Percentiles rank a stretch among this genome's conserved stretches.
Evolutionary conservation across 345 rosid genomes (phyloP).

Genomic region (Cardamine resedifolia): DNA sequence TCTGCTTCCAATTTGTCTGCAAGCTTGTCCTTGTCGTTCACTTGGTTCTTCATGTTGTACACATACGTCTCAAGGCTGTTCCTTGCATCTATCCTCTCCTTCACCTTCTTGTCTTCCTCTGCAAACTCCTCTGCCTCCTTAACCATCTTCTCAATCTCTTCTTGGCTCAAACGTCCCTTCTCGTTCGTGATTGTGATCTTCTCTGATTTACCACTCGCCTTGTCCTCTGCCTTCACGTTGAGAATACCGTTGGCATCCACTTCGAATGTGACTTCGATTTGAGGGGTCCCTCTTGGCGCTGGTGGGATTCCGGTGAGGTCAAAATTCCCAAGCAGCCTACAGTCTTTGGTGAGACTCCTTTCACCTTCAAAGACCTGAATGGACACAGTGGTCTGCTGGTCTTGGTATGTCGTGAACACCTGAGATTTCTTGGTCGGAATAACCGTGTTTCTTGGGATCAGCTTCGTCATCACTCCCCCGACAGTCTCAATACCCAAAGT

Average conservation of each 20-base stretch:
- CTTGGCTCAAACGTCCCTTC: slow-evolving; percentile 94
- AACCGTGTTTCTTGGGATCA: slow-evolving; percentile 97
- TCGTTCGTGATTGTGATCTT: slow-evolving; percentile 96
- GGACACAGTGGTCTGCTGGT: slow-evolving; percentile 96
- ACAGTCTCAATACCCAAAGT: slow-evolving; percentile 97
- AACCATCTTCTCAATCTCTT: slow-evolving; percentile 94
- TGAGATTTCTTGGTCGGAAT: slow-evolving; percentile 98
- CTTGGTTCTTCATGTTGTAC: slow-evolving; percentile 97
- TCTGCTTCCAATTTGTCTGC: slow-evolving; percentile 90
- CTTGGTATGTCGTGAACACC: slow-evolving; percentile 97
- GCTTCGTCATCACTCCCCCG: slow-evolving; percentile 98
- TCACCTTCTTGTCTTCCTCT: slow-evolving; percentile 93
- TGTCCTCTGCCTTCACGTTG: slow-evolving; percentile 91
- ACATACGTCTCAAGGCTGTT: slow-evolving; percentile 84
- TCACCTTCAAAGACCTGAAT: slow-evolving; percentile 99
- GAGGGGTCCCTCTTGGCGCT: slow-evolving; percentile 98
- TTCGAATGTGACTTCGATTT: slow-evolving; percentile 95
- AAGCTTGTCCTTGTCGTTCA: slow-evolving; percentile 86
- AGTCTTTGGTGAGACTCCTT: slow-evolving; percentile 95
- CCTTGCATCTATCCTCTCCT: slow-evolving; percentile 90
- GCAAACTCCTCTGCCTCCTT: slow-evolving; percentile 94
- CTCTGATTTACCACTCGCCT: slow-evolving; percentile 83
- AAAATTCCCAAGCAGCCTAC: slow-evolving; percentile 82
- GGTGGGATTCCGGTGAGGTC: slow-evolving; percentile 85
- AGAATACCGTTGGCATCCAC: slow-evolving; percentile 95